Percentiles rank a stretch among this genome's conserved stretches.
These are phyloP conservation scores for Paracoccidioides lutzii DNA, from an alignment of 2,329 filamentous ascomycete genomes.

Conservation along the genomic window DNA sequence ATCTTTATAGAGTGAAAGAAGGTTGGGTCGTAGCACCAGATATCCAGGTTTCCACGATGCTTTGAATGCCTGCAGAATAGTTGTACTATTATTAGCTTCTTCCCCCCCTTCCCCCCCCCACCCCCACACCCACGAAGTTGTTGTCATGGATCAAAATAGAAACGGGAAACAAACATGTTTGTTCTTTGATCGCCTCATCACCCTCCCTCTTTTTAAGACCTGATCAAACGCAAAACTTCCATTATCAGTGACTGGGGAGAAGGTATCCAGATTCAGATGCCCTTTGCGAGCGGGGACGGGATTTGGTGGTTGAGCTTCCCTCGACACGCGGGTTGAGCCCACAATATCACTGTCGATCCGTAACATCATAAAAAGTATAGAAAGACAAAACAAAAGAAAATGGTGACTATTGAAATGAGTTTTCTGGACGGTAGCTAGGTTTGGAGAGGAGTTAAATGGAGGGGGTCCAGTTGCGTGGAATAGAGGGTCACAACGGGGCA, in stretches of 20 bases:
- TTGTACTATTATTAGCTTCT: neutral
- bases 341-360: conserved; percentile 2
- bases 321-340: neutral
- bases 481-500: neutral
- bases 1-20: conserved; percentile 86
- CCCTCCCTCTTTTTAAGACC: conserved; percentile 76
- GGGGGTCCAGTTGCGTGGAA: neutral
- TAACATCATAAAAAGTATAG: neutral
- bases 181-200: conserved; percentile 81
- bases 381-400: neutral
- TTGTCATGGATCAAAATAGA: neutral
- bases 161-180: conserved; percentile 55
- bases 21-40: conserved; percentile 78
- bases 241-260: conserved; percentile 84
- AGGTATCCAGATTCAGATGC: conserved; percentile 48
- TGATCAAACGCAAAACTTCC: conserved; percentile 94
- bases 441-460: neutral
- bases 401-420: neutral
- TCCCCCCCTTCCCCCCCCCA: neutral
- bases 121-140: too few species aligned
- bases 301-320: neutral
- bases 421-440: neutral
- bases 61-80: conserved; percentile 25
- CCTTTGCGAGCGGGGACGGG: conserved; percentile 23
- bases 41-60: conserved; percentile 85